Percentiles rank a stretch among this genome's conserved stretches.
phyloP scores from a whole-genome alignment of 2,329 filamentous ascomycete genomes.

The Fusarium sp. region DNA sequence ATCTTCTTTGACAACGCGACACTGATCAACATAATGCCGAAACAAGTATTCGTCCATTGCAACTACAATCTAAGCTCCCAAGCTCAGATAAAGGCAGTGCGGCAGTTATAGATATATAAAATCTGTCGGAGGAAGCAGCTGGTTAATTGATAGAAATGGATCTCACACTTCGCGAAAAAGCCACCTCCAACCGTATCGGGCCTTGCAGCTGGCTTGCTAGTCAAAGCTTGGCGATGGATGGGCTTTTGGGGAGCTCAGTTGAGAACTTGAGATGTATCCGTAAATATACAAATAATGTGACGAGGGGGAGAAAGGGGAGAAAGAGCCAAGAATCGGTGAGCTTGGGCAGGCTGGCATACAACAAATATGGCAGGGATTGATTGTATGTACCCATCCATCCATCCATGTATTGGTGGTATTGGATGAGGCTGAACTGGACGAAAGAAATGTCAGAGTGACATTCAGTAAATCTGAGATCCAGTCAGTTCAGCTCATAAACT shows the following conservation, averaged over 20 bases:
- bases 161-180: constrained; percentile 27
- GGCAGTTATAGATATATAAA: neutral
- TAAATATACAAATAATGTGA: neutral
- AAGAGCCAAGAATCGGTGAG: constrained; percentile 32
- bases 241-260: neutral
- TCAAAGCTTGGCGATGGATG: constrained; percentile 32
- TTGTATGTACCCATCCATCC: constrained; percentile 7
- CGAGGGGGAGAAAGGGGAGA: neutral
- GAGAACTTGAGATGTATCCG: neutral
- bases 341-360: constrained; percentile 3
- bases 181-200: constrained; percentile 23
- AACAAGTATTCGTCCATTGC: constrained; percentile 73
- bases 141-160: constrained; percentile 2
- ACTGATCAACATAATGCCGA: constrained; percentile 61
- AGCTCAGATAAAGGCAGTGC: neutral
- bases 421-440: constrained; percentile 29
- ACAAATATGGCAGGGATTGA: constrained; percentile 17
- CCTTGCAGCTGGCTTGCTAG: constrained; percentile 32
- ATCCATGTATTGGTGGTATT: neutral
- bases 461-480: constrained; percentile 12
- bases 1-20: constrained; percentile 63
- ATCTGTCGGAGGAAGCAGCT: constrained; percentile 1
- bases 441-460: constrained; percentile 37
- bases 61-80: constrained; percentile 1
- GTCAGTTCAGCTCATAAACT: neutral